Evolutionary conservation across 306 rosid species (phyloP), one percentile per base, ranked within the genome.

Genomic region (Castanea mollissima): DNA sequence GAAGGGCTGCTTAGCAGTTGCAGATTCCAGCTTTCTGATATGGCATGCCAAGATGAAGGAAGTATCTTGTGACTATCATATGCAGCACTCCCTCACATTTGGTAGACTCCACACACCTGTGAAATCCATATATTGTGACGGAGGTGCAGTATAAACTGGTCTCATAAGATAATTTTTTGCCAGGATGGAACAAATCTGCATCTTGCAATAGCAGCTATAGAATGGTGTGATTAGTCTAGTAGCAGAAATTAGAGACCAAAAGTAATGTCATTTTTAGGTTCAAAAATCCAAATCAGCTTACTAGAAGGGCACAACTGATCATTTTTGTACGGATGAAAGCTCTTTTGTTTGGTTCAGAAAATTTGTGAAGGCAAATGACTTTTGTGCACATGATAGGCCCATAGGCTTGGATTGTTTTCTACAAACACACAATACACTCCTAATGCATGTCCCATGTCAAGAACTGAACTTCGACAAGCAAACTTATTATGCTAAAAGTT

Each of bases 401-500:
- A 5, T 32, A 44, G 32, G 77, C 67, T 23, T 27, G 78, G 68
- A 73, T 74, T 12, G 29, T 16, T 32, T 32, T 55, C 44, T 31
- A 73, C 23, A 34, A 54, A 46, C 74, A n/a, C 19, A 80, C 27
- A 55, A 29, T 68, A 71, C 57, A 62, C 74, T 29, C 16, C 80
- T 69, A 34, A 54, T 68, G 79, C 79, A 63, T 52, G 44, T 80
- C 46, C 31, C 60, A 65, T 71, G 69, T 23, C 15, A 35, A 34
- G 54, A 59, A 23, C 74, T 49, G 12, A 82, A 51, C 71, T 59
- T 8, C 54, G 73, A 75, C 78, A 83, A 81, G 85, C 73, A 79
- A 81, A 79, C 79, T 92, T 85, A 86, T 81, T 84, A 84, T 80
- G 86, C 80, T 83, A 79, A 84, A 75, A 69, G 87, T 75, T 81